Conservation (phyloP, 345 rosid genomes). For the Linum trigynum region DNA sequence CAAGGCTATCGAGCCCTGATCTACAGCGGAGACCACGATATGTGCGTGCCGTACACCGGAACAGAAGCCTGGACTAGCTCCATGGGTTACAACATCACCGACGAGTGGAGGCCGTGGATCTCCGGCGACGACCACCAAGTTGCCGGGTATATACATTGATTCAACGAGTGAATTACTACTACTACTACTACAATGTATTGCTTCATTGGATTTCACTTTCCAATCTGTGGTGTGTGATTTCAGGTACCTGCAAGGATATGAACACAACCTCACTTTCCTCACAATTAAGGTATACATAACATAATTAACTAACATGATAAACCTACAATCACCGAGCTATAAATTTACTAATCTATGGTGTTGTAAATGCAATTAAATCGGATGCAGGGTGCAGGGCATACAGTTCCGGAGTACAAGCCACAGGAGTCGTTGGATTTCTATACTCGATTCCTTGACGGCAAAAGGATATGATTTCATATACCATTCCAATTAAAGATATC, state of each 20-base stretch:
- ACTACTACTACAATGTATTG: not conserved
- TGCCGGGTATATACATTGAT: constrained; percentile 27
- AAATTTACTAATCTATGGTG: too few species aligned
- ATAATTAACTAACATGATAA: not conserved
- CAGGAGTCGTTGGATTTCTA: constrained; percentile 37
- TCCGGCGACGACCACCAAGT: constrained; percentile 24
- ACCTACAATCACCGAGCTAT: not conserved
- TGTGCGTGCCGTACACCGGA: constrained; percentile 52
- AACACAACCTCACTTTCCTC: constrained; percentile 36
- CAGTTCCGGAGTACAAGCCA: constrained; percentile 55
- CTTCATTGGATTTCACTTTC: not conserved
- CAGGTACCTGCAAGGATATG: constrained; percentile 51
- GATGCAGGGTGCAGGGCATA: constrained; percentile 58
- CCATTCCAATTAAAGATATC: not conserved
- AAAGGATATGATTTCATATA: constrained; percentile 16
- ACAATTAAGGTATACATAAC: constrained; percentile 36
- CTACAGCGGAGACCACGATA: constrained; percentile 38
- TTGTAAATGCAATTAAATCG: too few species aligned
- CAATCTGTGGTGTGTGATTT: constrained; percentile 13
- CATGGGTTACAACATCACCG: constrained; percentile 29
- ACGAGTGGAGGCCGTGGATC: constrained; percentile 41
- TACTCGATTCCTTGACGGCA: constrained; percentile 32
- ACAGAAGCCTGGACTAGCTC: constrained; percentile 47
- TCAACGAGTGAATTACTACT: not conserved
- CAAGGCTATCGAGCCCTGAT: constrained; percentile 46